Evolutionary conservation across 2,329 filamentous ascomycete species (phyloP), one percentile per base, ranked within the genome.

Genomic region (Colletotrichum sidae): DNA sequence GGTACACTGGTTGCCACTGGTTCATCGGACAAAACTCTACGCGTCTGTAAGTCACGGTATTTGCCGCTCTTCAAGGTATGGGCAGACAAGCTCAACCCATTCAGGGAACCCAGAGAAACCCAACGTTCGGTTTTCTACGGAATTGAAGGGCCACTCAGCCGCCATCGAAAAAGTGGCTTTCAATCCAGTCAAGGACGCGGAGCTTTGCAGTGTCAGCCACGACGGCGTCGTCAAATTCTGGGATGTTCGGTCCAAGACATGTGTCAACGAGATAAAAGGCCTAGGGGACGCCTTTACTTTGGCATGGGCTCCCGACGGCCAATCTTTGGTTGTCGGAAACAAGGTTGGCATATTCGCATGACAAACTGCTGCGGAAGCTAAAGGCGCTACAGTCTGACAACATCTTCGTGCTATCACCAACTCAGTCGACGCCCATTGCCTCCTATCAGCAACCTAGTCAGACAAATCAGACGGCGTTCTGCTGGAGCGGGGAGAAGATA

Each of bases 1-100:
- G 94, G 95, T 39, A 91, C 88, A 8, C 83, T 96, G 65, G 89
- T 98, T 67, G 95, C 95, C 1, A 96, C 94, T 0, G 94, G 93
- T 3, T 86, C 90, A 6, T 81, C 84, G 33, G 90, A 93, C 72
- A 88, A 86, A 70, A 91, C 86, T 8, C 78, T 95, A 58, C 88
- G 92, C 71, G 90, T 94, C 52, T 95, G 92, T 88, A 74, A 74
- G 86, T 83, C n/a, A 25, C 15, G 44, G 11, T 13, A 8, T 51
- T 39, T 42, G 17, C 2, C 45, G 42, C 15, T 38, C 38, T 60
- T 35, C n/a, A 17, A 15, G 13, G 25, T n/a, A 12, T 7, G 13
- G 34, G 41, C 52, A 59, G 34, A 50, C 25, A 34, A 46, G 15
- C 35, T 13, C 57, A 65, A 49, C 34, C 33, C 45, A 8, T 17